Evolutionary conservation across 2,329 filamentous ascomycete species (phyloP).

Genomic region (Paraphoma chrysanthemicola): DNA sequence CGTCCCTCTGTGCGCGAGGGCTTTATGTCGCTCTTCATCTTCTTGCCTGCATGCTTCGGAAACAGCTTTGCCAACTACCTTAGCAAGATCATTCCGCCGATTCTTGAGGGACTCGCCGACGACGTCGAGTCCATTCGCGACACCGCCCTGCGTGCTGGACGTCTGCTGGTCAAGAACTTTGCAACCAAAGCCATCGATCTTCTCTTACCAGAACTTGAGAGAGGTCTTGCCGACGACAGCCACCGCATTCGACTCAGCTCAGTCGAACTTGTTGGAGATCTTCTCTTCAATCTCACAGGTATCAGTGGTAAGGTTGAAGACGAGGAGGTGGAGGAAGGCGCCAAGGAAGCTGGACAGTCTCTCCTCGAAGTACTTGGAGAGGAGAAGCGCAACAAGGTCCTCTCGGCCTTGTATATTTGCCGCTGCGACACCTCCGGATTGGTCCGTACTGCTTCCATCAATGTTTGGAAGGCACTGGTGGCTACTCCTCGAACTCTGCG

Average conservation of each 20-base stretch:
- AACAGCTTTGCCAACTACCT: conserved; percentile 98
- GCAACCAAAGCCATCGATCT: conserved; percentile 93
- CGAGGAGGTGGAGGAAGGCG: conserved; percentile 80
- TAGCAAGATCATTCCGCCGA: conserved; percentile 92
- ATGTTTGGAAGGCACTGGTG: conserved; percentile 96
- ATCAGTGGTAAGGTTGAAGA: conserved; percentile 80
- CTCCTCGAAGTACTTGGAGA: conserved; percentile 92
- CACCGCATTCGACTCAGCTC: conserved; percentile 98
- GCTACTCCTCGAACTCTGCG: conserved; percentile 91
- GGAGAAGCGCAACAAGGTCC: conserved; percentile 94
- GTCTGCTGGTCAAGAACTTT: conserved; percentile 97
- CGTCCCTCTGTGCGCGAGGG: conserved; percentile 93
- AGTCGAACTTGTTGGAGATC: conserved; percentile 93
- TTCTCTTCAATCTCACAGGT: conserved; percentile 96
- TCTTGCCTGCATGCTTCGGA: conserved; percentile 97
- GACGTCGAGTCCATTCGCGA: conserved; percentile 96
- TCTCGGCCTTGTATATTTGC: conserved; percentile 97
- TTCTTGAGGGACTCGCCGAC: conserved; percentile 91
- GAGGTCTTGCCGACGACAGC: conserved; percentile 95
- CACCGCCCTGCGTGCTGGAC: conserved; percentile 91
- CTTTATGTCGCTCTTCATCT: conserved; percentile 99
- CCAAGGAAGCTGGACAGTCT: conserved; percentile 88
- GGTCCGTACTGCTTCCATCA: conserved; percentile 87
- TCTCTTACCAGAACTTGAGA: conserved; percentile 90
- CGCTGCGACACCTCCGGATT: conserved; percentile 94